Evolutionary conservation across 225 moss, liverwort and hornwort species (phyloP).

Genomic region (Straminergon stramineum): DNA sequence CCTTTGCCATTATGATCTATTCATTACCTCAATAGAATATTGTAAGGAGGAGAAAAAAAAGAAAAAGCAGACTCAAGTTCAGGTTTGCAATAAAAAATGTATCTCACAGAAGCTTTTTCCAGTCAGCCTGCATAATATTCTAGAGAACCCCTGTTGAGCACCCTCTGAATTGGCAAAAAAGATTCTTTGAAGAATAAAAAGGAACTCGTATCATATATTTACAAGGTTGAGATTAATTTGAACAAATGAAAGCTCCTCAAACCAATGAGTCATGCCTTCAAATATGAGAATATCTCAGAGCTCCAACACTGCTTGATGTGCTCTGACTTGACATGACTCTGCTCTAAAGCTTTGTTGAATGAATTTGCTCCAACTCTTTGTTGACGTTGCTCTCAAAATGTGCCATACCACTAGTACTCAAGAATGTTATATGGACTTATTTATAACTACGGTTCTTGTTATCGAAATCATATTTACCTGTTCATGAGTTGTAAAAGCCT

Average conservation of each 20-base stretch:
- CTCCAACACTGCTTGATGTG: neutral
- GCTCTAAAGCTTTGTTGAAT: neutral
- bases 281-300: neutral
- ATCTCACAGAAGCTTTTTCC: neutral
- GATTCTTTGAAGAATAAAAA: neutral
- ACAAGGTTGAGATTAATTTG: neutral
- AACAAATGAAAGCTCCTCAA: neutral
- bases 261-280: neutral
- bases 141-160: neutral
- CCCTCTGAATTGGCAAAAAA: neutral
- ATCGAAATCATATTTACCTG: neutral
- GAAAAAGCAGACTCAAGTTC: neutral
- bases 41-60: neutral
- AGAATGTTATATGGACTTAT: neutral
- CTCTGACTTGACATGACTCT: neutral
- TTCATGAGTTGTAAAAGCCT: neutral
- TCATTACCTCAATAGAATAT: neutral
- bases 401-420: neutral
- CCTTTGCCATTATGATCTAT: conserved; percentile 16
- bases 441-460: neutral
- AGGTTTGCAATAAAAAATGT: neutral
- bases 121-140: neutral
- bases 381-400: neutral
- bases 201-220: neutral
- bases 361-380: neutral